Base-by-base conservation (phyloP, 768 basidiomycete genomes). In the Termitomyces sp. region DNA sequence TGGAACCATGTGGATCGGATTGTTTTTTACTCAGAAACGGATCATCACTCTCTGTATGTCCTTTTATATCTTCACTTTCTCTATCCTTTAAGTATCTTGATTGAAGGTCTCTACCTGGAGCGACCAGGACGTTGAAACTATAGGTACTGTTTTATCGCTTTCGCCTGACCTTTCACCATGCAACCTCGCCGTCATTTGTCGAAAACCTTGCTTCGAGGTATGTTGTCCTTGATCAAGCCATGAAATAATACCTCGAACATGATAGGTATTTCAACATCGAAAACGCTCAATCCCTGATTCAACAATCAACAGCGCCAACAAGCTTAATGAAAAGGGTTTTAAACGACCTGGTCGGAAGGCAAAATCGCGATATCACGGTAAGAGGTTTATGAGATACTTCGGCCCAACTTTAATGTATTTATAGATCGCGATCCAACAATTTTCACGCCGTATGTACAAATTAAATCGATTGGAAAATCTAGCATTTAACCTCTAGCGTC, bases 191-290 rank as follows among this genome's bases (percentile, higher is more conserved):
- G 65, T 72, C 1, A 69, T 88, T 16, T 81, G 81, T 65, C 73
- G 73, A 10, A 84, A 81, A 59, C 80, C 85, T 6, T 90, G 88
- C 66, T 68, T 69, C 30, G 83, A 89, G 73, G 87, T 86, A 55
- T 36, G 33, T 50, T 4, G 4, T n/a, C 16, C 43, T 42, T 45
- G 38, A 16, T 22, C 30, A 7, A 28, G 49, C 20, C 57, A 24
- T 53, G 18, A 40, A n/a, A 28, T 24, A 20, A 42, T 53, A 22
- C 32, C 13, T 35, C 16, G 7, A 40, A 13, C 12, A 14, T 51
- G 30, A 35, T 10, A 73, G 70, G 63, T 73, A 22, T 70, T 67
- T 52, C 64, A 63, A 40, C 63, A 64, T n/a, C 69, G 72, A 8
- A 62, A 59, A 38, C 64, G 58, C 14, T 7, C 64, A 13, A 47